Evolutionary conservation across 768 basidiomycete genomes (phyloP).

Genomic region (Auricularia sp.): DNA sequence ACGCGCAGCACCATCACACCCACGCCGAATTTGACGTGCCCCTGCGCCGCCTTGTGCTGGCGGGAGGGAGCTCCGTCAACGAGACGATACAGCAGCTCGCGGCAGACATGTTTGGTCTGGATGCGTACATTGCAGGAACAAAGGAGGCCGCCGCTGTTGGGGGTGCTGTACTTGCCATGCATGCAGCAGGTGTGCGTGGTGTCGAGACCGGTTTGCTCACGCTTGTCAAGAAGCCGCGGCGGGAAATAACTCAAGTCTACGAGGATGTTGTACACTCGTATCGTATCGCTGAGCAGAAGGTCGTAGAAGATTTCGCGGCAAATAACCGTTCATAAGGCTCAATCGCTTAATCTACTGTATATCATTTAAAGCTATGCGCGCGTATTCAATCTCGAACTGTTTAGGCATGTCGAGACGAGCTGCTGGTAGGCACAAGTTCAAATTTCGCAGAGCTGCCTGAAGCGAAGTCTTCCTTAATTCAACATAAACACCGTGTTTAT

Average conservation of each 20-base stretch:
- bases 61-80: slow-evolving; percentile 72
- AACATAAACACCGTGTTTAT: no score
- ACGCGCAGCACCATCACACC: not conserved
- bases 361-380: no score
- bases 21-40: slow-evolving; percentile 14
- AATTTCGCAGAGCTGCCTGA: no score
- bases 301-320: slow-evolving; percentile 21
- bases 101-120: slow-evolving; percentile 70
- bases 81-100: slow-evolving; percentile 60
- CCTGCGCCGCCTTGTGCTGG: slow-evolving; percentile 59
- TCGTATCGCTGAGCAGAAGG: slow-evolving; percentile 44
- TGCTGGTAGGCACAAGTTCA: no score
- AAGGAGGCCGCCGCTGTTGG: slow-evolving; percentile 66
- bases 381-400: no score
- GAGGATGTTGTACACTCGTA: slow-evolving; percentile 43
- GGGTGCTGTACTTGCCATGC: slow-evolving; percentile 61
- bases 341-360: not conserved
- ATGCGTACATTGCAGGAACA: slow-evolving; percentile 56
- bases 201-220: slow-evolving; percentile 34
- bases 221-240: slow-evolving; percentile 49
- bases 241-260: slow-evolving; percentile 38
- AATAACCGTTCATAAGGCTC: not conserved
- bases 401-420: no score
- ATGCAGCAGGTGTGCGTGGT: slow-evolving; percentile 54
- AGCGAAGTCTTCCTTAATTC: no score